Evolutionary conservation across 2,329 filamentous ascomycete genomes (phyloP).

Genomic region (Metarhizium album): DNA sequence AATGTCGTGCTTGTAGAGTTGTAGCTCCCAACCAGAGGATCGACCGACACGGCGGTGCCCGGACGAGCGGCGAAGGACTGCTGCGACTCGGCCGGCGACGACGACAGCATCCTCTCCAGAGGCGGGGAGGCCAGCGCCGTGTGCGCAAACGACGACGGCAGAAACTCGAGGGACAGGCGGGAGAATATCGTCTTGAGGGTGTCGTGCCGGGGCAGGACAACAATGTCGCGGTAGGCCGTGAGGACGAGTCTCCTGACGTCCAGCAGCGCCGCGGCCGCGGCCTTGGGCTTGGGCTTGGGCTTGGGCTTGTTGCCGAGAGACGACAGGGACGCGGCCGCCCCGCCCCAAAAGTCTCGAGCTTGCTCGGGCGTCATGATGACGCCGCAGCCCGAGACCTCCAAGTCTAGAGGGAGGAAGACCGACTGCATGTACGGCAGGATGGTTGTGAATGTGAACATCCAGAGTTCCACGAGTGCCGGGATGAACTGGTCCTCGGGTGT

Average conservation of each 20-base stretch:
- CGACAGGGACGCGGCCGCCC: conserved; percentile 39
- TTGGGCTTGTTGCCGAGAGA: conserved; percentile 21
- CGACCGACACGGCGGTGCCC: conserved; percentile 64
- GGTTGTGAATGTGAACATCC: conserved; percentile 84
- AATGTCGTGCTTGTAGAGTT: conserved; percentile 72
- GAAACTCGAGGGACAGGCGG: conserved; percentile 72
- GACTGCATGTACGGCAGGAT: conserved; percentile 92
- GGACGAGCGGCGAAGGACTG: conserved; percentile 42
- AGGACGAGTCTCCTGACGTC: conserved; percentile 86
- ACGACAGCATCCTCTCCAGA: conserved; percentile 37
- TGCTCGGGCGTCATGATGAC: conserved; percentile 67
- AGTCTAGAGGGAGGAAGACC: conserved; percentile 83
- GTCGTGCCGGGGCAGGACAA: conserved; percentile 84
- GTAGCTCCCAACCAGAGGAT: conserved; percentile 66
- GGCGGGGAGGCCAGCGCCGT: conserved; percentile 44
- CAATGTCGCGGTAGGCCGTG: conserved; percentile 74
- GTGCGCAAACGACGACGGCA: conserved; percentile 42
- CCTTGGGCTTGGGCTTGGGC: no score
- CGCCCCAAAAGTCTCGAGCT: conserved; percentile 84
- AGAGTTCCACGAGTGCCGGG: conserved; percentile 81
- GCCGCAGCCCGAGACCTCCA: conserved; percentile 83
- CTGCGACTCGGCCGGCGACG: conserved; percentile 40
- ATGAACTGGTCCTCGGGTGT: conserved; percentile 83
- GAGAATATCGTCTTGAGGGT: conserved; percentile 84
- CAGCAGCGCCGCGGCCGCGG: conserved; percentile 44